Conservation (phyloP, 306 rosid species). For the Casuarina cunninghamiana region DNA sequence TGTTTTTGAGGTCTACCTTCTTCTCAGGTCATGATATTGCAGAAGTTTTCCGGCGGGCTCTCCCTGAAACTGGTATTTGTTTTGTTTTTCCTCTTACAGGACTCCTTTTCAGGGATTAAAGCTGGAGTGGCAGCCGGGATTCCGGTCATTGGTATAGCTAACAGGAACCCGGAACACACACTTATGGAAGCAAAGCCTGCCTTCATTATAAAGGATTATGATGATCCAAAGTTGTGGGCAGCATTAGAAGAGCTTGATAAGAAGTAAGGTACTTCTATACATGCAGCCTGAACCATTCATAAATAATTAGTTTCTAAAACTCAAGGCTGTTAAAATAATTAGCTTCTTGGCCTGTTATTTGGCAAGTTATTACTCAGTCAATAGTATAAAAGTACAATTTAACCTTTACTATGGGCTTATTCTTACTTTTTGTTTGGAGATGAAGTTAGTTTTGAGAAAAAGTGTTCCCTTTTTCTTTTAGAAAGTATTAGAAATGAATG, state of each 20-base stretch:
- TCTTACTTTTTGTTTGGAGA: too few relatives aligned
- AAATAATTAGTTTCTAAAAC: too few relatives aligned
- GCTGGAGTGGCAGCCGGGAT: slow-evolving; percentile 93
- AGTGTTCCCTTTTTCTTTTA: too few relatives aligned
- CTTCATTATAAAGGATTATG: slow-evolving; percentile 68
- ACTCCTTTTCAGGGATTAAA: slow-evolving; percentile 84
- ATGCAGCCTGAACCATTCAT: slow-evolving; percentile 17
- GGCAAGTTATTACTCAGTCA: too few relatives aligned
- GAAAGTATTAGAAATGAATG: too few relatives aligned
- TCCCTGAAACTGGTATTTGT: neutral
- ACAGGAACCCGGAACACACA: slow-evolving; percentile 65
- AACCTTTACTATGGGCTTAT: too few relatives aligned
- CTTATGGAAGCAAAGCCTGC: slow-evolving; percentile 71
- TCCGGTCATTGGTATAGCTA: slow-evolving; percentile 81
- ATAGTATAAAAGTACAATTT: too few relatives aligned
- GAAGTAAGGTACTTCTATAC: slow-evolving; percentile 32
- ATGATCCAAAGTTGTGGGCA: slow-evolving; percentile 77
- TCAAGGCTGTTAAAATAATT: too few relatives aligned
- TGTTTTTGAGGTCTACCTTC: slow-evolving; percentile 72
- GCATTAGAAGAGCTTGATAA: slow-evolving; percentile 66
- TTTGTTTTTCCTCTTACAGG: slow-evolving; percentile 41
- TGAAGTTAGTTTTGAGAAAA: too few relatives aligned
- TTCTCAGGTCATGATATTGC: neutral
- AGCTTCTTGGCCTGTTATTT: too few relatives aligned
- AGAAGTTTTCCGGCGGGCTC: neutral